Conservation (phyloP, 768 basidiomycete genomes). For the Cystobasidium ongulense region DNA sequence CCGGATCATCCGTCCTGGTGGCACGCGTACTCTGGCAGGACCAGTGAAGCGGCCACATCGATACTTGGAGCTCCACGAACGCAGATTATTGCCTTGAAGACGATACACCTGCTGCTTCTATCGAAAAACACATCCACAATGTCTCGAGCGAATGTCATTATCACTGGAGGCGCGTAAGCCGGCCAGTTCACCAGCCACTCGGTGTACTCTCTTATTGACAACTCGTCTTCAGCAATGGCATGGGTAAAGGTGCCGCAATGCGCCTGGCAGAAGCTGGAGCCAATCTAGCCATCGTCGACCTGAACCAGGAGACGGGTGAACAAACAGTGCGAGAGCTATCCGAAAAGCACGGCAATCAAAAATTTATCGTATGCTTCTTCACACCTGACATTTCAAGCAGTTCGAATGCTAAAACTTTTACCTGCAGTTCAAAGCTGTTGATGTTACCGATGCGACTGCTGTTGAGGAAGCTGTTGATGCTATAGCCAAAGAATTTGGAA, state of each 20-base stretch:
- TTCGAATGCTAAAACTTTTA: background rate
- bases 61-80: too few species aligned
- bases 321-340: background rate
- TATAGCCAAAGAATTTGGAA: background rate
- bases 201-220: background rate
- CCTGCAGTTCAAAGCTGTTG: constrained; percentile 24
- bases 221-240: constrained; percentile 23
- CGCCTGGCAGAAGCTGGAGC: constrained; percentile 27
- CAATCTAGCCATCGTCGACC: constrained; percentile 14
- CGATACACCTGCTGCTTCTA: too few species aligned
- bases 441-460: constrained; percentile 15
- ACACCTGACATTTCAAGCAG: background rate
- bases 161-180: constrained; percentile 16
- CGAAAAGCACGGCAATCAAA: constrained; percentile 16
- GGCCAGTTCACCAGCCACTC: too few species aligned
- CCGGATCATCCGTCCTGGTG: too few species aligned
- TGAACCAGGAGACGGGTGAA: constrained; percentile 18
- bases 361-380: constrained; percentile 5
- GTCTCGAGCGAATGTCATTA: background rate
- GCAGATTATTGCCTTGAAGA: too few species aligned
- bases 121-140: too few species aligned
- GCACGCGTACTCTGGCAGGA: too few species aligned
- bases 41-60: too few species aligned
- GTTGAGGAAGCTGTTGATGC: constrained; percentile 22
- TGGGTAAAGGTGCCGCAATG: constrained; percentile 7